Evolutionary conservation across 1,284 basidiomycete species (phyloP), one percentile per base, ranked within the genome.

Genomic region (Sutorius eximius): DNA sequence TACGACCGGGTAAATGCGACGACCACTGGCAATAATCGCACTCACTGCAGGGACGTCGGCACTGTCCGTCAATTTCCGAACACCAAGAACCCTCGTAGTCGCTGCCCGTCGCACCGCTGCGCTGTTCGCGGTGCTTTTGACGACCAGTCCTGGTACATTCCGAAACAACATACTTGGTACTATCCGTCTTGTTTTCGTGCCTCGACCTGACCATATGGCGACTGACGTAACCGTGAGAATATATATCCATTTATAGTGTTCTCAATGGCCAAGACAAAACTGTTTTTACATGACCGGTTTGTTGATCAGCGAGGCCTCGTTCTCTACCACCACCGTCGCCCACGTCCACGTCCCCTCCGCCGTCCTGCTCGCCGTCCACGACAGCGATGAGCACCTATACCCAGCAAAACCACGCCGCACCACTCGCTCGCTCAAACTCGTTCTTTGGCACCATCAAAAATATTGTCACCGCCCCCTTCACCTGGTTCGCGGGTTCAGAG

Each of bases 401-500:
- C 60, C 68, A 65, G 1, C 59, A 59, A 40, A 57, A 70, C 48
- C 69, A 56, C 12, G 12, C 58, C 2, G 41, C 37, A 7, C 52
- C 72, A 11, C 62, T 80, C 45, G 68, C 68, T 61, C 81, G 82
- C 59, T 75, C 77, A 22, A 77, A 74, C 18, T 82, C 82, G 32
- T 74, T 85, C 59, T 66, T 85, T 49, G 82, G 80, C 45, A 68
- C 81, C 38, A 77, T 87, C 68, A 87, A 81, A 74, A 81, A 75
- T 70, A 74, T 87, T 67, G 83, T 87, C 59, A 78, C 83, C 18
- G 81, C 82, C 15, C 83, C 86, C 44, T 75, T 87, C 59, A 63
- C 75, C 58, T 86, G 86, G 85, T 78, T 86, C 59, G 69, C 70
- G 59, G 69, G 72, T 67, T 70, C 75, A 57, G 79, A 73, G 40